Conservation (phyloP, 2,329 filamentous ascomycete genomes). For the Calonectria pauciramosa region DNA sequence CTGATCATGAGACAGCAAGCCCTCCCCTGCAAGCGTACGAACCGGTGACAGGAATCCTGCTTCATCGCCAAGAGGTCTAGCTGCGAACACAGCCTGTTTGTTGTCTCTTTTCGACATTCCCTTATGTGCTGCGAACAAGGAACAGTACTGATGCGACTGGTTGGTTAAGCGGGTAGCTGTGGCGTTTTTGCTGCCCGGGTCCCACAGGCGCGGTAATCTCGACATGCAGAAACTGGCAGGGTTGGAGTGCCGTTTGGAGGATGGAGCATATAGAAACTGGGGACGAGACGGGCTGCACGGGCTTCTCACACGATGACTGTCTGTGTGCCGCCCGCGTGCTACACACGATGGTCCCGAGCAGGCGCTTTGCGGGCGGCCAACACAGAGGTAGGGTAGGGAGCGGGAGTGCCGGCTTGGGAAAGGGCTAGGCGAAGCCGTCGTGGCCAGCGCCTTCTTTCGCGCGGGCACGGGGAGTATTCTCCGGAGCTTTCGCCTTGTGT, state of each 20-base stretch:
- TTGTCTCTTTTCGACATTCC: slow-evolving; percentile 1
- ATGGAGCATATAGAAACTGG: slow-evolving; percentile 12
- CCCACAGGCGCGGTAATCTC: slow-evolving; percentile 31
- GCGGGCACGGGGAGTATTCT: neutral
- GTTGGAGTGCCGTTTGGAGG: slow-evolving; percentile 25
- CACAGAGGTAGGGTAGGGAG: slow-evolving; percentile 8
- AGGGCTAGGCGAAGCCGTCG: slow-evolving; percentile 1
- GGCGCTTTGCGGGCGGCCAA: slow-evolving; percentile 16
- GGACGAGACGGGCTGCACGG: slow-evolving; percentile 8
- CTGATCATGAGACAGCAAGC: slow-evolving; percentile 9
- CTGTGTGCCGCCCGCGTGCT: slow-evolving; percentile 9
- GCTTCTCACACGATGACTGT: slow-evolving; percentile 11
- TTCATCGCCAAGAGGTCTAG: slow-evolving; percentile 32
- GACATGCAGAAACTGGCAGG: slow-evolving; percentile 24
- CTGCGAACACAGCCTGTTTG: slow-evolving; percentile 24
- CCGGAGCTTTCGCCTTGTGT: neutral
- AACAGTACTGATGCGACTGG: slow-evolving; percentile 22
- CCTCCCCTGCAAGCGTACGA: slow-evolving; percentile 26
- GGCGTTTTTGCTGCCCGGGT: slow-evolving; percentile 27
- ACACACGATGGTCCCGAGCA: neutral
- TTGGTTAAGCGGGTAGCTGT: slow-evolving; percentile 27
- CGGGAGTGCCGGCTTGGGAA: neutral
- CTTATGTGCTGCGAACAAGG: slow-evolving; percentile 3
- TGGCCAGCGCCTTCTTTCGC: neutral
- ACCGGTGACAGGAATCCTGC: slow-evolving; percentile 26